Conservation (phyloP, 129 eudicot species). For the Tagetes erecta region DNA sequence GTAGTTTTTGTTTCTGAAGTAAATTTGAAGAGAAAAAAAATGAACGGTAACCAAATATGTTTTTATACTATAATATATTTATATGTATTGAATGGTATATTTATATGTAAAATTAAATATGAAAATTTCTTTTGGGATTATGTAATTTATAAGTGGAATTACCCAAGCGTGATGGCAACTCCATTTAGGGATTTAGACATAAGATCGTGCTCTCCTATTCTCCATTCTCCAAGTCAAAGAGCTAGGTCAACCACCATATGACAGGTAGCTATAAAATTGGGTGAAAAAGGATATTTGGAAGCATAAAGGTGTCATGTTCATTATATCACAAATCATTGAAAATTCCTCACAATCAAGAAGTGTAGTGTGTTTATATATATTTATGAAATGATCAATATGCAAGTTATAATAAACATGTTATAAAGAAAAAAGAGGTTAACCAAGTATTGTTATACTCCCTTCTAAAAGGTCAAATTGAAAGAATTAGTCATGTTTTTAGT, state of each 20-base stretch:
- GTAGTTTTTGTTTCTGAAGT: too few relatives aligned
- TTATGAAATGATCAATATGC: neutral
- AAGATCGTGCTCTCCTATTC: neutral
- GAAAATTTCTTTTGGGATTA: too few relatives aligned
- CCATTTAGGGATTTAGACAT: neutral
- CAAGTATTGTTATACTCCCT: neutral
- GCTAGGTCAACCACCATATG: neutral
- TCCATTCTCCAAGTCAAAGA: conserved; percentile 1
- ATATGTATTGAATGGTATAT: too few relatives aligned
- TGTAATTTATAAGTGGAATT: neutral
- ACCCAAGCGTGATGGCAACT: neutral
- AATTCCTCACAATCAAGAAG: neutral
- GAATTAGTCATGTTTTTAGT: neutral
- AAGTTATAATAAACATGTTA: neutral
- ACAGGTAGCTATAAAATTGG: neutral
- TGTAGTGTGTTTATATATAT: neutral
- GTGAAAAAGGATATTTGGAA: neutral
- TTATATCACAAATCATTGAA: neutral
- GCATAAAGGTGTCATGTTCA: neutral
- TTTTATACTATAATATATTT: too few relatives aligned
- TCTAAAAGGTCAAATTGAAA: too few relatives aligned
- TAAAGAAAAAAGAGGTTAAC: neutral
- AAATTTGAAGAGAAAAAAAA: too few relatives aligned
- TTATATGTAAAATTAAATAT: too few relatives aligned
- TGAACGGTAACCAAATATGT: too few relatives aligned